These are phyloP conservation scores for Ophiostoma populinum DNA, from an alignment of 2,329 filamentous ascomycete species.

Conservation along the genomic window DNA sequence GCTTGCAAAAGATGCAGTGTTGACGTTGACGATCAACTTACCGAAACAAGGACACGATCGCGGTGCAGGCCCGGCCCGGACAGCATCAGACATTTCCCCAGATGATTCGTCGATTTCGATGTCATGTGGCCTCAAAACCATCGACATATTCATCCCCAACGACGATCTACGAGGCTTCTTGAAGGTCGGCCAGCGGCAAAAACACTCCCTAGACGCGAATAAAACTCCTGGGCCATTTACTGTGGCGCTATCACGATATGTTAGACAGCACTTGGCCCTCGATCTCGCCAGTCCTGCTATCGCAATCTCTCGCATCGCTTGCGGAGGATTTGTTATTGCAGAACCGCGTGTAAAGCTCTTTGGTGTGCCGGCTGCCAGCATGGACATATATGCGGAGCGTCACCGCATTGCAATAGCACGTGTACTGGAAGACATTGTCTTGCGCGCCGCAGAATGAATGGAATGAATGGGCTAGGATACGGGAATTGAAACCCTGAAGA, in stretches of 20 bases:
- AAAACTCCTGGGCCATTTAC: slow-evolving; percentile 25
- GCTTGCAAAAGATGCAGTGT: slow-evolving; percentile 27
- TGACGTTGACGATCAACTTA: slow-evolving; percentile 30
- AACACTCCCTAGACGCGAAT: too few relatives aligned
- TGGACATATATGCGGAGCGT: not conserved
- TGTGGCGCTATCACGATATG: slow-evolving; percentile 30
- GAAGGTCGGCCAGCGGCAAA: slow-evolving; percentile 19
- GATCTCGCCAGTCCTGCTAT: slow-evolving; percentile 39
- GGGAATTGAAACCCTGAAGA: too few relatives aligned
- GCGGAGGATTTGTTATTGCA: slow-evolving; percentile 36
- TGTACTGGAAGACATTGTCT: slow-evolving; percentile 4
- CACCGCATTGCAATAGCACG: slow-evolving; percentile 1
- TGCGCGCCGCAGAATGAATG: slow-evolving; percentile 4
- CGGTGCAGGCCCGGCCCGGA: too few relatives aligned
- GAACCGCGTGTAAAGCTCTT: slow-evolving; percentile 35
- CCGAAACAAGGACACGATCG: too few relatives aligned
- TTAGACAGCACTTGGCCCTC: slow-evolving; percentile 34
- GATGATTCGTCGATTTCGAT: not conserved
- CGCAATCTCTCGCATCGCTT: slow-evolving; percentile 33
- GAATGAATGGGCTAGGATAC: too few relatives aligned
- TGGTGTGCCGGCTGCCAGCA: not conserved
- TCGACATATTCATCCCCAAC: slow-evolving; percentile 35
- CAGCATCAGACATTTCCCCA: too few relatives aligned
- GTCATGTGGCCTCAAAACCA: slow-evolving; percentile 21
- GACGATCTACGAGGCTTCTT: slow-evolving; percentile 30